Conservation (phyloP, 2,329 filamentous ascomycete species). For the Sarocladium brachiariae region DNA sequence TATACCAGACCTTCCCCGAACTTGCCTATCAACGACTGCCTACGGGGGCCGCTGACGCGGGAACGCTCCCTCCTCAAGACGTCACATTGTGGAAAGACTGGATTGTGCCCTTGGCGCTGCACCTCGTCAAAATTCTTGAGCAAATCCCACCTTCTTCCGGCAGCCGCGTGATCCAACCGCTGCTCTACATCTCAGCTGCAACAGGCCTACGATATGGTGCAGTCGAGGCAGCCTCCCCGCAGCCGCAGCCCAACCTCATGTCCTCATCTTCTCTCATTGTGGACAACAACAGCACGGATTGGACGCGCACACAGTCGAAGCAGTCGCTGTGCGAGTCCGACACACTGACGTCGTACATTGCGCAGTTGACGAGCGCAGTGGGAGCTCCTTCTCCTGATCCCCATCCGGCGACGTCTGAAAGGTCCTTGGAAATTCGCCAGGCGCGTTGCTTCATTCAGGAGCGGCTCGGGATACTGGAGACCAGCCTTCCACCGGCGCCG, state of each 20-base stretch:
- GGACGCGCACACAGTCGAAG: slow-evolving; percentile 12
- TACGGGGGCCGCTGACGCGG: slow-evolving; percentile 7
- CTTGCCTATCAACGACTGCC: slow-evolving; percentile 24
- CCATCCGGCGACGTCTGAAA: neutral
- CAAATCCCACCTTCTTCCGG: slow-evolving; percentile 28
- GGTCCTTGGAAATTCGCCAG: slow-evolving; percentile 29
- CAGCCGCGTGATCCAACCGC: slow-evolving; percentile 29
- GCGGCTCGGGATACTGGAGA: slow-evolving; percentile 30
- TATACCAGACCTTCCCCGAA: slow-evolving; percentile 32
- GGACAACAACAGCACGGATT: slow-evolving; percentile 12
- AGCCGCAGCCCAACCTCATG: neutral
- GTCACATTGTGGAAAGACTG: slow-evolving; percentile 27
- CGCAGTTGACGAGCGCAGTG: neutral
- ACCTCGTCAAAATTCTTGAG: slow-evolving; percentile 25
- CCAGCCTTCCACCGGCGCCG: slow-evolving; percentile 32
- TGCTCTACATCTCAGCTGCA: slow-evolving; percentile 30
- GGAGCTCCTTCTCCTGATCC: neutral
- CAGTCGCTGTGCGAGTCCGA: slow-evolving; percentile 13
- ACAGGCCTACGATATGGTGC: slow-evolving; percentile 24
- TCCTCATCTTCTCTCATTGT: neutral
- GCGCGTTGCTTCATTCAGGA: slow-evolving; percentile 33
- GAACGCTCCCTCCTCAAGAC: slow-evolving; percentile 14
- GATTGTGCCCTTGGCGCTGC: slow-evolving; percentile 27
- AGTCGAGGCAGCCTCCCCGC: neutral
- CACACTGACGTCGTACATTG: slow-evolving; percentile 4